Percentiles rank a stretch among this genome's conserved stretches.
Conservation (phyloP, 192 early-diverging fungal species). For the Rhizoclosmatium globosum region DNA sequence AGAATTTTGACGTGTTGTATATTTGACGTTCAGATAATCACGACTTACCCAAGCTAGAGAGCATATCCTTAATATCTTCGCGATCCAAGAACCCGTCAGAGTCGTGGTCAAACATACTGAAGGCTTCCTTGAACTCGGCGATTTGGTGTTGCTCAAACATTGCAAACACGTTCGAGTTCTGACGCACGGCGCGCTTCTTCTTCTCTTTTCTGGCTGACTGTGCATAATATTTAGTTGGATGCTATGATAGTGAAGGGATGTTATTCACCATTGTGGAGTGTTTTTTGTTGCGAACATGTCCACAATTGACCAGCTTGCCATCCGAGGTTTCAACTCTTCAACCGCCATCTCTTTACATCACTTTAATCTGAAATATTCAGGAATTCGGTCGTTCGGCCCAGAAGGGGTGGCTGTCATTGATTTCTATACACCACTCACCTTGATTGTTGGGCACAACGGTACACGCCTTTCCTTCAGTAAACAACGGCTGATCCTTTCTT, state of each 20-base stretch:
- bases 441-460: slow-evolving; percentile 92
- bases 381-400: slow-evolving; percentile 85
- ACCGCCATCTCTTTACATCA: too few relatives aligned
- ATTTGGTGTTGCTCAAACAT: slow-evolving; percentile 98
- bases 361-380: slow-evolving; percentile 34
- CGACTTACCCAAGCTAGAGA: slow-evolving; percentile 74
- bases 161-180: slow-evolving; percentile 97
- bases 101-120: slow-evolving; percentile 95
- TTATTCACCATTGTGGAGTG: too few relatives aligned
- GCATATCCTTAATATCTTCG: slow-evolving; percentile 92
- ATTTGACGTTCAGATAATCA: not conserved
- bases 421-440: slow-evolving; percentile 90
- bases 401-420: slow-evolving; percentile 70
- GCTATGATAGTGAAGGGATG: too few relatives aligned
- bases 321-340: not conserved
- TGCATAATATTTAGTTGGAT: not conserved
- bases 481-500: slow-evolving; percentile 52
- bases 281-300: not conserved
- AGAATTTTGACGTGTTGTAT: slow-evolving; percentile 3
- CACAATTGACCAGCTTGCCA: not conserved
- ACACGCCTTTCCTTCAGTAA: not conserved
- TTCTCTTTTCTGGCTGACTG: slow-evolving; percentile 70
- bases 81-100: slow-evolving; percentile 90
- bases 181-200: slow-evolving; percentile 90
- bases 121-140: slow-evolving; percentile 96